These are phyloP conservation scores for Blastobotrys illinoisensis DNA, from an alignment of 1,139 yeast species.

Conservation along the genomic window DNA sequence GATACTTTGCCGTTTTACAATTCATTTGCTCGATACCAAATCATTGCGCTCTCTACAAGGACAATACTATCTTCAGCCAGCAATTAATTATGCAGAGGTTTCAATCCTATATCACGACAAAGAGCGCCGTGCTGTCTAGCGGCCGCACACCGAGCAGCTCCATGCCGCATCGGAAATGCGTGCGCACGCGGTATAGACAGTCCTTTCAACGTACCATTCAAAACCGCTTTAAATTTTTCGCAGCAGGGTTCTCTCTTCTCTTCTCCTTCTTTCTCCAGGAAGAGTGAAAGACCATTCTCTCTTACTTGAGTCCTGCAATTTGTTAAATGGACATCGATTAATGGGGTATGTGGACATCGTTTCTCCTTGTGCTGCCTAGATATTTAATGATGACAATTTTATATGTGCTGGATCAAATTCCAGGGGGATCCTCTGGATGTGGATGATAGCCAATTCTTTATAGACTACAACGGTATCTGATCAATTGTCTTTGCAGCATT, in stretches of 20 bases:
- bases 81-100: too few species aligned
- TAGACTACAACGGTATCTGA: constrained; percentile 99
- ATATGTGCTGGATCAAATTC: constrained; percentile 9
- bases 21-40: too few species aligned
- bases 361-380: not conserved
- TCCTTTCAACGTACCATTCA: too few species aligned
- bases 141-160: not conserved
- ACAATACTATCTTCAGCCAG: too few species aligned
- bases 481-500: constrained; percentile 9
- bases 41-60: too few species aligned
- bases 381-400: constrained; percentile 10
- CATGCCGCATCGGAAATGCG: not conserved
- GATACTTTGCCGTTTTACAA: too few species aligned
- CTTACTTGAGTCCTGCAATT: not conserved
- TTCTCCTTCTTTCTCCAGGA: not conserved
- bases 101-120: too few species aligned
- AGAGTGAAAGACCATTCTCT: not conserved
- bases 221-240: not conserved
- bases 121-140: constrained; percentile 4
- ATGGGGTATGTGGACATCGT: constrained; percentile 2
- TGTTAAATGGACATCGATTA: constrained; percentile 1
- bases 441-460: constrained; percentile 37
- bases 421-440: constrained; percentile 14
- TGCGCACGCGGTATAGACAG: not conserved
- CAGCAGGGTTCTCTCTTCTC: not conserved